A percentile compares a stretch with the other conserved stretches of the same genome.
Evolutionary conservation across 225 moss, liverwort and hornwort species (phyloP).

Genomic region (Polytrichum formosum): DNA sequence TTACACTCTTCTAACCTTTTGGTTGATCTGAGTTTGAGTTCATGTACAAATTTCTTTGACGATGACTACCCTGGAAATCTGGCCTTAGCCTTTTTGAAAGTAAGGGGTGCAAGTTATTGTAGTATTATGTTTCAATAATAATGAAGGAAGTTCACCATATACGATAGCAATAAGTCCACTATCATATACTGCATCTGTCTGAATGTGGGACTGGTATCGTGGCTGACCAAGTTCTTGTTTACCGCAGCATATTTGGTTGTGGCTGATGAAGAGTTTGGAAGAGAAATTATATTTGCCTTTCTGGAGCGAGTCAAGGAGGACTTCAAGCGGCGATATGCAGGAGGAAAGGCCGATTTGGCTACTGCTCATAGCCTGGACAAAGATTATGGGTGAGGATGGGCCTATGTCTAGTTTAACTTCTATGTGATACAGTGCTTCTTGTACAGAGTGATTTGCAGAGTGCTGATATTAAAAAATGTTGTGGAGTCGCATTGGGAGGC

Average conservation of each 20-base stretch:
- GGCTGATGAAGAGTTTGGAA: slow-evolving; percentile 65
- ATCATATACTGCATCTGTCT: too few species aligned
- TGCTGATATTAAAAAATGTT: too few species aligned
- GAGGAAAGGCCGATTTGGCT: slow-evolving; percentile 53
- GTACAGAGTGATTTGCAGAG: too few species aligned
- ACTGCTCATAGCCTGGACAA: slow-evolving; percentile 60
- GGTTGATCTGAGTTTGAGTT: neutral
- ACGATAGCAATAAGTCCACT: too few species aligned
- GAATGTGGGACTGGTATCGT: too few species aligned
- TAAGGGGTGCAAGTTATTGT: neutral
- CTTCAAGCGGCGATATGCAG: slow-evolving; percentile 52
- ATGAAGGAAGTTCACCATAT: too few species aligned
- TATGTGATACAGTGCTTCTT: too few species aligned
- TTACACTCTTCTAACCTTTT: neutral
- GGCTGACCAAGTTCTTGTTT: too few species aligned
- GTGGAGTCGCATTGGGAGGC: too few species aligned
- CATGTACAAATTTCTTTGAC: too few species aligned
- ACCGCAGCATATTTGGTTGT: slow-evolving; percentile 55
- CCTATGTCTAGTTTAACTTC: neutral
- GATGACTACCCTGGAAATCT: too few species aligned
- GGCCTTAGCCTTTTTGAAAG: too few species aligned
- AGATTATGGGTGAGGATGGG: slow-evolving; percentile 41
- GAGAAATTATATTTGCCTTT: slow-evolving; percentile 62
- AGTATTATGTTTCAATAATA: neutral
- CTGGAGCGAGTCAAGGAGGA: slow-evolving; percentile 66